phyloP scores from a whole-genome alignment of 371 early-diverging fungal genomes.

The Mucor irregularis region DNA sequence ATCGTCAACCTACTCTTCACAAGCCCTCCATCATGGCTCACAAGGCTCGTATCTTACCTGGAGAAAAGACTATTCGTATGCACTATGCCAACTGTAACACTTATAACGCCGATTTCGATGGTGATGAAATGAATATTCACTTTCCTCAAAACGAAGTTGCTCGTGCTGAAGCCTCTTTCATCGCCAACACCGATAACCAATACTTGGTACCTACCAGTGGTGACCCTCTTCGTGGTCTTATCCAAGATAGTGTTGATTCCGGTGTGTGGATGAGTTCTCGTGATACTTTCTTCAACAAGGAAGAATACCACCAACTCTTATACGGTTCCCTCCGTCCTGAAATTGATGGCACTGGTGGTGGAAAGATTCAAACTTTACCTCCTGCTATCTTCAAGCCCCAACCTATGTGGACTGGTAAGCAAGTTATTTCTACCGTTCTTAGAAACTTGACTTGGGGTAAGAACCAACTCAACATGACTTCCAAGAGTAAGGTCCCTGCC shows the following conservation, averaged over 20 bases:
- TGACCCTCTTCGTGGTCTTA: constrained; percentile 98
- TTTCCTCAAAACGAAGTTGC: constrained; percentile 98
- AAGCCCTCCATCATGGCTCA: constrained; percentile 99
- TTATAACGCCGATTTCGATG: constrained; percentile 99
- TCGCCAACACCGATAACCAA: constrained; percentile 96
- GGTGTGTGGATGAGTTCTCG: constrained; percentile 94
- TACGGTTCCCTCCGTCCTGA: constrained; percentile 85
- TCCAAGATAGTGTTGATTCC: constrained; percentile 99
- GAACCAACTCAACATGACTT: constrained; percentile 82
- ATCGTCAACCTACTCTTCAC: constrained; percentile 99
- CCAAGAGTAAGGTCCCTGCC: constrained; percentile 87
- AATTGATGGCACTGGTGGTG: constrained; percentile 66
- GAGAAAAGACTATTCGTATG: constrained; percentile 97
- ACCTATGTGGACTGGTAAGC: constrained; percentile 98
- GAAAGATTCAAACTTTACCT: constrained; percentile 75
- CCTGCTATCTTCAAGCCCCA: constrained; percentile 90
- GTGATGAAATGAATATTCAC: constrained; percentile 99
- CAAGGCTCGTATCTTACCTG: constrained; percentile 94
- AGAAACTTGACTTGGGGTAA: constrained; percentile 66
- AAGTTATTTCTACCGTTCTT: constrained; percentile 90
- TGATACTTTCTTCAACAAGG: constrained; percentile 88
- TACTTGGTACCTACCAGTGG: constrained; percentile 99
- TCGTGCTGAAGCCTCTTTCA: constrained; percentile 93
- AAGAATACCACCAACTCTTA: constrained; percentile 94
- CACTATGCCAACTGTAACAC: constrained; percentile 99